A percentile compares a stretch with the other conserved stretches of the same genome.
These are phyloP conservation scores for Endotrypanum monterogeii DNA, from an alignment of 208 protist genomes.

Conservation along the genomic window DNA sequence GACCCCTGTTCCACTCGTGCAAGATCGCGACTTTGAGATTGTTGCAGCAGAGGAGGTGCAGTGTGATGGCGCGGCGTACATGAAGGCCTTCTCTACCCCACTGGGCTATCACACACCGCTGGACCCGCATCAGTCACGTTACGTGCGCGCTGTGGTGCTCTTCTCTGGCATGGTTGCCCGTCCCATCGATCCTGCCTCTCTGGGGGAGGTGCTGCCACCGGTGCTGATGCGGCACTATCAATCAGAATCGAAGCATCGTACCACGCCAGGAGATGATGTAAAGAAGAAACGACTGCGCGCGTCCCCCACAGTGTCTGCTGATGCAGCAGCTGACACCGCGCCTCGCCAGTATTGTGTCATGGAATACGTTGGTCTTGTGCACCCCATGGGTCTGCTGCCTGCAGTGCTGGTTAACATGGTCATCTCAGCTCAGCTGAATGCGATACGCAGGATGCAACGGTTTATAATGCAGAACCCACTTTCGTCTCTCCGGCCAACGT, in stretches of 20 bases:
- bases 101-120: slow-evolving; percentile 55
- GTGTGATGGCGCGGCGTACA: slow-evolving; percentile 51
- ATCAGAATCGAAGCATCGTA: not conserved
- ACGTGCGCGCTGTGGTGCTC: slow-evolving; percentile 64
- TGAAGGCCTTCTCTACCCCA: slow-evolving; percentile 78
- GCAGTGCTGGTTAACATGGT: slow-evolving; percentile 69
- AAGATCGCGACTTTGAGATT: slow-evolving; percentile 80
- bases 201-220: slow-evolving; percentile 16
- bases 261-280: not conserved
- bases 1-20: slow-evolving; percentile 62
- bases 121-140: slow-evolving; percentile 59
- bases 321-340: not conserved
- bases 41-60: slow-evolving; percentile 64
- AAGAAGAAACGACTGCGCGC: not conserved
- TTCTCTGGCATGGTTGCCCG: slow-evolving; percentile 68
- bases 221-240: slow-evolving; percentile 18
- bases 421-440: slow-evolving; percentile 53
- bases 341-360: slow-evolving; percentile 43
- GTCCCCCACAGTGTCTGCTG: not conserved
- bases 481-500: slow-evolving; percentile 13
- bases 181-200: slow-evolving; percentile 22
- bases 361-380: slow-evolving; percentile 72
- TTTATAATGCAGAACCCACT: slow-evolving; percentile 53
- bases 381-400: slow-evolving; percentile 78
- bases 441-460: slow-evolving; percentile 47